A percentile compares a stretch with the other conserved stretches of the same genome.
These are phyloP conservation scores for Dryas drummondii DNA, from an alignment of 306 rosid species.

Conservation along the genomic window DNA sequence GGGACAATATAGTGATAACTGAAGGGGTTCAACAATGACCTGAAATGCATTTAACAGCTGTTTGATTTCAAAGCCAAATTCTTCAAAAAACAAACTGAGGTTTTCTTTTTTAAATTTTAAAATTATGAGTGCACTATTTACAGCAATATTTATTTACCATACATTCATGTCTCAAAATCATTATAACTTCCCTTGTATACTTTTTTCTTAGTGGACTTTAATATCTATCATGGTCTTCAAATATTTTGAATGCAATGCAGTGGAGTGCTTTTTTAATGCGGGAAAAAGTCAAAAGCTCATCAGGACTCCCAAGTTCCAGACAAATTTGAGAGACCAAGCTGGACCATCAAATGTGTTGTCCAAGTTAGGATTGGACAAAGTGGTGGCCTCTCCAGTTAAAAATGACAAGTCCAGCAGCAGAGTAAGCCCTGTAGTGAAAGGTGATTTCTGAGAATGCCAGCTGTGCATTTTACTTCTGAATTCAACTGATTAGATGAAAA, in stretches of 20 bases:
- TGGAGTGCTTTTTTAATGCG: conserved; percentile 49
- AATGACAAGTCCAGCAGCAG: not conserved
- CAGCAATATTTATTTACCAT: conserved; percentile 1
- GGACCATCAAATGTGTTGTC: conserved; percentile 1
- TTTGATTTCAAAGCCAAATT: not conserved
- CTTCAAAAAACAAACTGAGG: not conserved
- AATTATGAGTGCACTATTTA: not conserved
- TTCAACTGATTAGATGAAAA: too few species aligned
- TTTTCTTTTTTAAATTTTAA: not conserved
- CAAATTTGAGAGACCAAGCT: not conserved
- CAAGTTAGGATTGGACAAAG: conserved; percentile 8
- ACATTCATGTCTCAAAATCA: too few species aligned
- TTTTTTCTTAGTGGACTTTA: not conserved
- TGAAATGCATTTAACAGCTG: not conserved
- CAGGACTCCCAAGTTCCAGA: conserved; percentile 11
- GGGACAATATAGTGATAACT: not conserved
- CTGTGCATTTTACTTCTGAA: too few species aligned
- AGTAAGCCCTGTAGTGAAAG: too few species aligned
- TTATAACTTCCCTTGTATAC: not conserved
- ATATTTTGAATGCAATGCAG: conserved; percentile 40
- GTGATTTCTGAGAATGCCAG: too few species aligned
- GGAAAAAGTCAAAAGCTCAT: conserved; percentile 17
- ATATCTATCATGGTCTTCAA: conserved; percentile 12
- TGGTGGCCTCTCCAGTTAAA: not conserved
- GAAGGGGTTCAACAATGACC: not conserved